These are phyloP conservation scores for Fusarium nelsonii DNA, from an alignment of 2,329 filamentous ascomycete species.

Conservation along the genomic window DNA sequence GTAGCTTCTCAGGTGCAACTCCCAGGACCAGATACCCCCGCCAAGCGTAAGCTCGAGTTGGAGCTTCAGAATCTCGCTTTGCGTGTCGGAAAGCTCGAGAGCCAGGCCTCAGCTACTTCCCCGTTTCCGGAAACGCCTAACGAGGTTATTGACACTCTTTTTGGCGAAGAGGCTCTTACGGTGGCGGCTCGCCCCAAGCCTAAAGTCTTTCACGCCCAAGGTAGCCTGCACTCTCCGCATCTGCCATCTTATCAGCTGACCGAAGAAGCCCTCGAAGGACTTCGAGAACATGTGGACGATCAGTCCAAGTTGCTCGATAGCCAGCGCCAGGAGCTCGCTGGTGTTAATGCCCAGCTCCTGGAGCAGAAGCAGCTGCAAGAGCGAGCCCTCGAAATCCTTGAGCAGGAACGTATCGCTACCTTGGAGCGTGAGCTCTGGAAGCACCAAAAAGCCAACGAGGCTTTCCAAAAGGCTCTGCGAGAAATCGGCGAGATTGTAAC, in stretches of 20 bases:
- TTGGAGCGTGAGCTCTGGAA: slow-evolving; percentile 95
- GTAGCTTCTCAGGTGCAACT: slow-evolving; percentile 71
- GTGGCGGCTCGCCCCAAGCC: slow-evolving; percentile 59
- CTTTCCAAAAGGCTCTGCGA: slow-evolving; percentile 95
- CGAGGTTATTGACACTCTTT: slow-evolving; percentile 75
- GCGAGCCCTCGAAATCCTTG: slow-evolving; percentile 82
- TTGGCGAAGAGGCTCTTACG: slow-evolving; percentile 66
- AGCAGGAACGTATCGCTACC: slow-evolving; percentile 87
- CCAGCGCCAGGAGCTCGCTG: slow-evolving; percentile 86
- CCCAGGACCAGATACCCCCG: slow-evolving; percentile 79
- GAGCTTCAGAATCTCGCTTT: slow-evolving; percentile 84
- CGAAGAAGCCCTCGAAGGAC: slow-evolving; percentile 84
- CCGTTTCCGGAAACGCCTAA: slow-evolving; percentile 85
- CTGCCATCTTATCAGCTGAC: slow-evolving; percentile 67
- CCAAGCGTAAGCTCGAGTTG: slow-evolving; percentile 83
- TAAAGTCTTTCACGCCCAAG: slow-evolving; percentile 61
- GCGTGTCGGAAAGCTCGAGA: slow-evolving; percentile 85
- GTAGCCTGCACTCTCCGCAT: slow-evolving; percentile 56
- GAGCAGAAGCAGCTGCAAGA: slow-evolving; percentile 89
- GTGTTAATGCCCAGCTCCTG: slow-evolving; percentile 86
- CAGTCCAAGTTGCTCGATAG: slow-evolving; percentile 92
- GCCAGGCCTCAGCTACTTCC: slow-evolving; percentile 73
- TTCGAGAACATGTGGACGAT: slow-evolving; percentile 91
- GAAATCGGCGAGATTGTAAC: slow-evolving; percentile 99
- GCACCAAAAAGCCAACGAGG: slow-evolving; percentile 97